Base-by-base conservation (phyloP, 352 stramenopile genomes). In the Phytophthora sp. region DNA sequence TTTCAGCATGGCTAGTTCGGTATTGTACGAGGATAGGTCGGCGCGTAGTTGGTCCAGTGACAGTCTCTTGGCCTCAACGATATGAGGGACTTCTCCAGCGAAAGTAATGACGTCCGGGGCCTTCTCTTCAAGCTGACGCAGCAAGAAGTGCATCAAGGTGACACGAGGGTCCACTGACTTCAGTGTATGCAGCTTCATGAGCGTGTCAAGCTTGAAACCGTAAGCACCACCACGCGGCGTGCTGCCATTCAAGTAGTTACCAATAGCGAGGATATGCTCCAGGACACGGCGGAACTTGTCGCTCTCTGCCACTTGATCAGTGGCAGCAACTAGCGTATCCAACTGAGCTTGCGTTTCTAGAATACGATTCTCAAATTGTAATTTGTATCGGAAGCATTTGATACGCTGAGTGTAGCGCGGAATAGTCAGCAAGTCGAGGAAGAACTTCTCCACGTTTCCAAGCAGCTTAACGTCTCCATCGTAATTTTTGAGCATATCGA, bases 181-280 rank as follows among this genome's bases (percentile, higher is more conserved):
- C 18, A 97, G 75, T 12, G 84, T 88, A 52, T 93, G 82, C 30
- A 98, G 72, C 70, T 98, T 98, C 30, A 71, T 88, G 13, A 98
- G 75, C 21, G 88, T 94, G 55, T 97, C 90, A 8, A 98, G 69
- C 67, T 96, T 97, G 76, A 98, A 98, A 1, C 93, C 93, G 54
- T 96, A 97, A 4, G 91, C 91, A 31, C 86, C 89, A 57, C 93
- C 91, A 35, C 90, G 88, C 11, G 86, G 79, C 4, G 87, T 97
- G 47, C 82, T 91, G 50, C 86, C 91, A 65, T 98, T 98, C 54
- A 98, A 70, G 59, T 97, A 97, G 74, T 98, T 98, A 8, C 93
- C 93, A 24, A 98, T 84, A 3, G 89, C 87, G n/a, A 97, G 54
- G 35, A 98, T 89, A 38, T 93, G 59, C 63, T 95, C 85, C 35